Base-by-base conservation (phyloP, 805 yeast species). In the Debaryomyces maramus region DNA sequence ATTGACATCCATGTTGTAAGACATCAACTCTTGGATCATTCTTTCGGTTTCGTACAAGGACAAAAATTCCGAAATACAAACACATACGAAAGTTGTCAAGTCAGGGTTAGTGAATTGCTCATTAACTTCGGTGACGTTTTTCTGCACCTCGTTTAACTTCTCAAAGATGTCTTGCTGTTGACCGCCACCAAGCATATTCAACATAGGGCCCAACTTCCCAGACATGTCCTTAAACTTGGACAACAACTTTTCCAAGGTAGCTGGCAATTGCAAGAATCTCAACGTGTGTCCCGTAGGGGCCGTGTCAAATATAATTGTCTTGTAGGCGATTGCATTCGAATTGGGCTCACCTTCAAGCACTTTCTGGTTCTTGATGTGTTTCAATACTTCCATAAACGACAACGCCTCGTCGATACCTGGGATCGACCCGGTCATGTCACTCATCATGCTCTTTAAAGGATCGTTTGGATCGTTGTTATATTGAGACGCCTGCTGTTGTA, bases 251-350 rank as follows among this genome's bases (percentile, higher is more conserved):
- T 89, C 95, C 46, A 93, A 71, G 3, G 97, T 90, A 20, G 95
- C 79, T 27, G 99, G 99, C 56, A 93, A 79, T 65, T 90, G 97
- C 61, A 93, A 74, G 64, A 93, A 93, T 56, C 99, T 80, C 53
- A 93, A 73, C 2, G 99, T 93, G 66, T 93, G 99, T 26, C 99
- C 99, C 0, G 99, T 93, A 53, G 99, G 99, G 0, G 99, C 99
- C n/a, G 99, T 93, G 64, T 93, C 99, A 57, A 93, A 93, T 50
- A 93, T 88, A 49, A 93, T 90, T 6, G 96, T 88, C 51, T 86
- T 88, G 61, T 85, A 93, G 21, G 61, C 45, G 33, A 59, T 48
- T 24, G 48, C 49, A 26, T 52, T 51, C 43, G 56, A 59, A 16
- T 58, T 62, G 19, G 49, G 54, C 9, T 46, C 40, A 10, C 48